Conservation (phyloP, 257 asterid genomes). For the Apocynum venetum region DNA sequence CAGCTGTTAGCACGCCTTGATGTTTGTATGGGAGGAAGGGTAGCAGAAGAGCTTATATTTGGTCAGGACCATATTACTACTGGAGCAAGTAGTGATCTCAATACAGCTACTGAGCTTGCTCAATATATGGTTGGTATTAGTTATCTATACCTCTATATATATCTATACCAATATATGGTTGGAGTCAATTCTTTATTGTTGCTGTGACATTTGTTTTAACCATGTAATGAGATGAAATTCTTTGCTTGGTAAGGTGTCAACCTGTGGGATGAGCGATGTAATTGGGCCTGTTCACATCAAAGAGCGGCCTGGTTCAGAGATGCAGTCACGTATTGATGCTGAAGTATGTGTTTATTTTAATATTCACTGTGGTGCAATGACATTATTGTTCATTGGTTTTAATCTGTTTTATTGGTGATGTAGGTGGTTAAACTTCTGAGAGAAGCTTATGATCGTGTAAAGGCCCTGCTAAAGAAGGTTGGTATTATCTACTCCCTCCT, state of each 20-base stretch:
- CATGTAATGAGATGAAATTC: conserved; percentile 3
- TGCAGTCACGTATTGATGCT: conserved; percentile 91
- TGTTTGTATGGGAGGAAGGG: conserved; percentile 99
- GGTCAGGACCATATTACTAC: conserved; percentile 89
- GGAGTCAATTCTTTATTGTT: not conserved
- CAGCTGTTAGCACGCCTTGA: conserved; percentile 96
- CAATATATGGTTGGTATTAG: conserved; percentile 67
- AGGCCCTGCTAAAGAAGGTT: conserved; percentile 84
- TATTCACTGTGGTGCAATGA: conserved; percentile 7
- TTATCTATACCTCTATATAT: not conserved
- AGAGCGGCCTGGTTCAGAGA: conserved; percentile 92
- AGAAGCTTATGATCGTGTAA: conserved; percentile 90
- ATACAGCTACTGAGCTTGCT: conserved; percentile 89
- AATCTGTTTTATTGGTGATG: conserved; percentile 13
- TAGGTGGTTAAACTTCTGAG: conserved; percentile 88
- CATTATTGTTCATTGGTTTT: not conserved
- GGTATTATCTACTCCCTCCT: not conserved
- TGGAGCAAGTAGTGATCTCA: conserved; percentile 91
- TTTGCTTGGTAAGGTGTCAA: conserved; percentile 49
- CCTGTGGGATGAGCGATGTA: conserved; percentile 93
- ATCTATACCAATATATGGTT: not conserved
- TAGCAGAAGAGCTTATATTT: conserved; percentile 91
- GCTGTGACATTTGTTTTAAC: not conserved
- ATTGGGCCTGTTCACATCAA: conserved; percentile 91
- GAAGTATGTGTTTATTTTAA: conserved; percentile 49